Evolutionary conservation across 2,329 filamentous ascomycete genomes (phyloP).

Genomic region (Capronia coronata): DNA sequence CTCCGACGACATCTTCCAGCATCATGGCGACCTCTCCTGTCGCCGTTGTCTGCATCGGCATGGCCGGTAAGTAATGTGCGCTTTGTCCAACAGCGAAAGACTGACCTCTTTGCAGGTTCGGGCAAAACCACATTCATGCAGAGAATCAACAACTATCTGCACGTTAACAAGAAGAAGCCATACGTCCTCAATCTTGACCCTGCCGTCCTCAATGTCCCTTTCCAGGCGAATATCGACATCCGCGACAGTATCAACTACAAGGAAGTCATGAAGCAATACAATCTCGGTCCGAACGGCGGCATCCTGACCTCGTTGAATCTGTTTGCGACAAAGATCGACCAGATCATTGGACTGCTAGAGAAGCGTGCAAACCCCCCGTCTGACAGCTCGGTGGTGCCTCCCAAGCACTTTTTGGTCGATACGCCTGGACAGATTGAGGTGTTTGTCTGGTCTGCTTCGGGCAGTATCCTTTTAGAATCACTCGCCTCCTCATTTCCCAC

Average conservation of each 20-base stretch:
- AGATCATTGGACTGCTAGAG: constrained; percentile 81
- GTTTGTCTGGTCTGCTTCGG: constrained; percentile 95
- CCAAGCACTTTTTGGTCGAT: constrained; percentile 84
- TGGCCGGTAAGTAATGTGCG: constrained; percentile 63
- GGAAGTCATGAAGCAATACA: constrained; percentile 99
- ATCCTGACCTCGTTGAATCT: constrained; percentile 94
- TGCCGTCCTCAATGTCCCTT: constrained; percentile 85
- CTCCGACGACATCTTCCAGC: constrained; percentile 6
- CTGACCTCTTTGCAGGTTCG: constrained; percentile 53
- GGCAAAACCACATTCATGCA: constrained; percentile 99
- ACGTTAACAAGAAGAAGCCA: constrained; percentile 69
- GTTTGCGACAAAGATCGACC: constrained; percentile 96
- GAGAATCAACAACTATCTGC: constrained; percentile 87
- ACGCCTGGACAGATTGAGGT: constrained; percentile 98
- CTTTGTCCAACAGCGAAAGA: constrained; percentile 1
- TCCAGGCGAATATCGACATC: constrained; percentile 97
- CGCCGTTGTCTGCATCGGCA: constrained; percentile 88
- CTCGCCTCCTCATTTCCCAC: constrained; percentile 92
- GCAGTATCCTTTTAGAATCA: constrained; percentile 86
- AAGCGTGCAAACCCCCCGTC: constrained; percentile 68
- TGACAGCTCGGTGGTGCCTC: constrained; percentile 55
- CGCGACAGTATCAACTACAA: constrained; percentile 99
- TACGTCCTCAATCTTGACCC: constrained; percentile 98
- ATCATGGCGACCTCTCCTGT: constrained; percentile 55
- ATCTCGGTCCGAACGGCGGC: constrained; percentile 91